Evolutionary conservation across 2,329 filamentous ascomycete species (phyloP), one percentile per base, ranked within the genome.

Genomic region (Cyphellophora europaea): DNA sequence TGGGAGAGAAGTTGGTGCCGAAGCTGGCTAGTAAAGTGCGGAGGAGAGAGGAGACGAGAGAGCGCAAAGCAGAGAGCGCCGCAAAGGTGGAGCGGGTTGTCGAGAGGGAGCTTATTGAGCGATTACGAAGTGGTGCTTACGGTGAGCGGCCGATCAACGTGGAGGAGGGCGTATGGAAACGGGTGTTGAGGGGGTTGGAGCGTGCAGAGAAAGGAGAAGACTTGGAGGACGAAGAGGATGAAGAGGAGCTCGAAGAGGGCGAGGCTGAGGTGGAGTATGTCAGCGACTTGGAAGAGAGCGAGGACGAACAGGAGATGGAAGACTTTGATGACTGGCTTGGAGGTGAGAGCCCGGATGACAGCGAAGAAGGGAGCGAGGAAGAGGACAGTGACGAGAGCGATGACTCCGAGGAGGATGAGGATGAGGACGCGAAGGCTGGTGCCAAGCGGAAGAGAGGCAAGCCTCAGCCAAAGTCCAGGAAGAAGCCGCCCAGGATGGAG

Each of bases 281-380:
- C 39, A 89, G 83, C 53, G 91, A 95, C 57, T 64, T 93, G 37
- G 88, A 88, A 30, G 86, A 84, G 54, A 82, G 82, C 47, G 83
- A 88, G 41, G 82, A 85, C 38, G 83, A 86, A 29, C 65, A 73
- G 41, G 64, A 85, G 13, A 74, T 96, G 33, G 85, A 95, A 59
- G 89, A 96, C 56, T 94, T 96, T 35, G 84, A 96, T 59, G 89
- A 96, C 54, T 96, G 89, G 89, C 69, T 95, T 32, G 87, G 80
- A 49, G 85, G 77, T 42, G 82, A 72, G 38, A 74, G 71, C 40
- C 67, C 60, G 1, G 66, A 65, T 23, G 63, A 58, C 36, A 61
- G 59, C 19, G 54, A 59, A 23, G 62, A 62, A 19, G 63, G 63
- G 4, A 62, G 63, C 3, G 63, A 63, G 8, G 51, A 46, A n/a